Base-by-base conservation (phyloP, 2,329 filamentous ascomycete species). In the Monilinia laxa region DNA sequence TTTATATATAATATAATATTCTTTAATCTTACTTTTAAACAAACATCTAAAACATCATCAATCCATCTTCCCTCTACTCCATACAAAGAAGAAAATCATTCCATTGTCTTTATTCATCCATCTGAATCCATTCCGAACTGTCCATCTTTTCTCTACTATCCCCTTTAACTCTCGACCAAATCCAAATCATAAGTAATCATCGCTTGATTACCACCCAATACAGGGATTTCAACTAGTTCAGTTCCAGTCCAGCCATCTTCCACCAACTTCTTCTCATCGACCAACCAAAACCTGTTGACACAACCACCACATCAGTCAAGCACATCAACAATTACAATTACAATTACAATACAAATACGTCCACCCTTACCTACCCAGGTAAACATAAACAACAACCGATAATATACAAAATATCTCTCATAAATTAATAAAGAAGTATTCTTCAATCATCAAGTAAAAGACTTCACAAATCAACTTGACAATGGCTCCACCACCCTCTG, bases 401-500 rank as follows among this genome's bases (percentile, higher is more conserved):
- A 2, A 28, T 2, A 28, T 28, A 28, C 57, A 51, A 11, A 31
- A 16, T 16, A 38, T 12, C n/a, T 25, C 20, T 4, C 1, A 31
- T 49, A 23, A 51, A 16, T 23, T 10, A 23, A 20, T 9, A 57
- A 58, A 14, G 10, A 45, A 49, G 20, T 25, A 38, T 28, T 9
- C 31, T 40, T 51, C 28, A 16, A 62, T n/a, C 28, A n/a, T 38
- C 6, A 35, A 52, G 7, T n/a, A 54, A 42, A 35, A 12, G 53
- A 20, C 7, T 18, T 53, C 20, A 35, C 25, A 49, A 18, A 12
- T 45, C n/a, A 42, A 18, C 55, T 53, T 45, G 12, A 68, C 68
- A 68, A 77, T 77, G 75, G 72, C 75, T 66, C 75, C 74, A 53
- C 74, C 74, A 66, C 75, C 76, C 65, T 74, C 75, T 25, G 71